Percentiles rank a stretch among this genome's conserved stretches.
phyloP scores from a whole-genome alignment of 139 green algal species.

The Chlorella sorokiniana region DNA sequence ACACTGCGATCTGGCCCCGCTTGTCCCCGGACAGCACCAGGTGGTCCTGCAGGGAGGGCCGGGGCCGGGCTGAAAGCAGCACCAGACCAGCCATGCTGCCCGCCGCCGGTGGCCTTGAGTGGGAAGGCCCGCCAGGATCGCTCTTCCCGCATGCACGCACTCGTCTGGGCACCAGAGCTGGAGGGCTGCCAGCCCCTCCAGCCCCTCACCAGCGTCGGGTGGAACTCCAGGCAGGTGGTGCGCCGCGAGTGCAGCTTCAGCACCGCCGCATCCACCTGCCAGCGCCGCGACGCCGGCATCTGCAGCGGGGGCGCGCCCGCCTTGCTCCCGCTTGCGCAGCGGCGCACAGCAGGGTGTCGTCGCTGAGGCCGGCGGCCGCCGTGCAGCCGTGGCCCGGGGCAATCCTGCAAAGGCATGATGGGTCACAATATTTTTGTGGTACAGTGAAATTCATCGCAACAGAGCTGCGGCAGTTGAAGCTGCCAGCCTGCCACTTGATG shows the following conservation, averaged over 20 bases:
- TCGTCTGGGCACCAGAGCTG: too few species aligned
- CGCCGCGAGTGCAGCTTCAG: conserved; percentile 80
- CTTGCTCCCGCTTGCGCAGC: conserved; percentile 50
- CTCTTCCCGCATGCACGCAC: neutral
- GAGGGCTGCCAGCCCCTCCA: too few species aligned
- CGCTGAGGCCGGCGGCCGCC: conserved; percentile 23
- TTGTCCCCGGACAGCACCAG: conserved; percentile 84
- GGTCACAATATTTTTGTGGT: too few species aligned
- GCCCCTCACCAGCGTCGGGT: conserved; percentile 46
- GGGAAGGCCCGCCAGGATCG: too few species aligned
- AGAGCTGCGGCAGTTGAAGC: neutral
- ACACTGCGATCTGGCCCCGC: conserved; percentile 80
- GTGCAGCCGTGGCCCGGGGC: conserved; percentile 56
- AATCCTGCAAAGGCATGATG: neutral
- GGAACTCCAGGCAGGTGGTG: conserved; percentile 81
- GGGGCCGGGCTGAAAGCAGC: neutral
- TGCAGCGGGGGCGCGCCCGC: conserved; percentile 9
- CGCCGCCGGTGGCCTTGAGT: neutral
- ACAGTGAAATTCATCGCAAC: too few species aligned
- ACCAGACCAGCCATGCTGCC: neutral
- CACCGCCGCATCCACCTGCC: conserved; percentile 82
- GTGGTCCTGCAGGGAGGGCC: conserved; percentile 44
- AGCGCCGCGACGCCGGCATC: conserved; percentile 18
- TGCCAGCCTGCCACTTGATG: too few species aligned
- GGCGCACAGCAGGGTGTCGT: conserved; percentile 33